Evolutionary conservation across 2,329 filamentous ascomycete genomes (phyloP).

Genomic region (Diaporthe aspalathi): DNA sequence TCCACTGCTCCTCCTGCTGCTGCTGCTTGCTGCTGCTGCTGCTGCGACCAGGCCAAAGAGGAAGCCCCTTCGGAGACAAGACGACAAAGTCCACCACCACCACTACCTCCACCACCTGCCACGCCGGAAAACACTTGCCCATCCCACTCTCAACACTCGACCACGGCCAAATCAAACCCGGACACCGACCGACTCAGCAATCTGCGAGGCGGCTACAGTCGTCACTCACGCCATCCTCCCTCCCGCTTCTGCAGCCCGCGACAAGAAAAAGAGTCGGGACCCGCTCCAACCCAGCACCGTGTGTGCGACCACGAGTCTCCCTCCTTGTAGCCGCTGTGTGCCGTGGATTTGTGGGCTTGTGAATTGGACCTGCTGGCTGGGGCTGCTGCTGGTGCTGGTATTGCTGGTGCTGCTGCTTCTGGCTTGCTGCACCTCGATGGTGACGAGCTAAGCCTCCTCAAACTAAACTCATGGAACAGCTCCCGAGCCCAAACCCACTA

Average conservation of each 20-base stretch:
- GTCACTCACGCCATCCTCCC: not conserved
- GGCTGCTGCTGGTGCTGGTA: not conserved
- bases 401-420: not conserved
- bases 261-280: not conserved
- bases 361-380: constrained; percentile 11
- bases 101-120: no score
- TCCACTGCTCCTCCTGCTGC: not conserved
- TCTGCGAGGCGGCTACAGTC: not conserved
- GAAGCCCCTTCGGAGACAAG: not conserved
- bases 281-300: constrained; percentile 29
- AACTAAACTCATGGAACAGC: constrained; percentile 34
- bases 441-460: constrained; percentile 37
- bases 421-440: constrained; percentile 24
- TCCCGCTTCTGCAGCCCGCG: not conserved
- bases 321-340: constrained; percentile 35
- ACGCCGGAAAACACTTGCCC: not conserved
- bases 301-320: constrained; percentile 34
- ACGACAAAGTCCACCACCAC: not conserved
- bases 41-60: constrained; percentile 11
- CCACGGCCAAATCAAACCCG: not conserved
- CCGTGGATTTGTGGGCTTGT: constrained; percentile 25
- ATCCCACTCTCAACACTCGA: not conserved
- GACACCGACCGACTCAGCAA: not conserved
- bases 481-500: constrained; percentile 32
- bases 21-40: not conserved